These are phyloP conservation scores for Trametes coccinea DNA, from an alignment of 768 basidiomycete genomes.

Conservation along the genomic window DNA sequence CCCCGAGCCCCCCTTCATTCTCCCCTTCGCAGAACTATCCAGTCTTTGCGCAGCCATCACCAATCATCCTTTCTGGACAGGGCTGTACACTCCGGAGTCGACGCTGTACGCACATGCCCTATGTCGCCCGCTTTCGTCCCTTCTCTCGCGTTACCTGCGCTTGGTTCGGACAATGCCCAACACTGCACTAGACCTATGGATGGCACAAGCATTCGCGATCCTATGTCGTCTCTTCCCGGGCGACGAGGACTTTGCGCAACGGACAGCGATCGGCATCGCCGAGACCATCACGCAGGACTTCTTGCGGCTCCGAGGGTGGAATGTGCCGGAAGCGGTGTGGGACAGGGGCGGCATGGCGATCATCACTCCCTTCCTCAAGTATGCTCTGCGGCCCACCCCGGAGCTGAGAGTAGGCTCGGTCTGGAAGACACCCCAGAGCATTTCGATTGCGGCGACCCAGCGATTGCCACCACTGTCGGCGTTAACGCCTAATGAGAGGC, in stretches of 20 bases:
- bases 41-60: constrained; percentile 51
- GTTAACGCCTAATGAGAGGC: constrained; percentile 9
- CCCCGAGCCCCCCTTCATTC: constrained; percentile 54
- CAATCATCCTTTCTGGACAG: constrained; percentile 53
- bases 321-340: constrained; percentile 46
- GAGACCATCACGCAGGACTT: constrained; percentile 43
- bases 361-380: constrained; percentile 61
- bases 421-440: constrained; percentile 51
- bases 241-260: constrained; percentile 62
- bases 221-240: constrained; percentile 62
- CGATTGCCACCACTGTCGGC: constrained; percentile 35
- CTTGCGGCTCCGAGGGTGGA: constrained; percentile 39
- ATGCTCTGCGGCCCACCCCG: constrained; percentile 43
- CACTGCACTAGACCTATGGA: constrained; percentile 60
- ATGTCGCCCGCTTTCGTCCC: constrained; percentile 53
- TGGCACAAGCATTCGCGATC: constrained; percentile 63
- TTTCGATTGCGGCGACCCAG: constrained; percentile 58
- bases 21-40: constrained; percentile 61
- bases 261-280: constrained; percentile 43
- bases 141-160: constrained; percentile 55
- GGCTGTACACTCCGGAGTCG: constrained; percentile 25
- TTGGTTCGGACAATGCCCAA: constrained; percentile 60
- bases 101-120: constrained; percentile 36
- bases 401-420: constrained; percentile 52
- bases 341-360: constrained; percentile 49